Conservation (phyloP, 768 basidiomycete species). For the Ramaria rubella region DNA sequence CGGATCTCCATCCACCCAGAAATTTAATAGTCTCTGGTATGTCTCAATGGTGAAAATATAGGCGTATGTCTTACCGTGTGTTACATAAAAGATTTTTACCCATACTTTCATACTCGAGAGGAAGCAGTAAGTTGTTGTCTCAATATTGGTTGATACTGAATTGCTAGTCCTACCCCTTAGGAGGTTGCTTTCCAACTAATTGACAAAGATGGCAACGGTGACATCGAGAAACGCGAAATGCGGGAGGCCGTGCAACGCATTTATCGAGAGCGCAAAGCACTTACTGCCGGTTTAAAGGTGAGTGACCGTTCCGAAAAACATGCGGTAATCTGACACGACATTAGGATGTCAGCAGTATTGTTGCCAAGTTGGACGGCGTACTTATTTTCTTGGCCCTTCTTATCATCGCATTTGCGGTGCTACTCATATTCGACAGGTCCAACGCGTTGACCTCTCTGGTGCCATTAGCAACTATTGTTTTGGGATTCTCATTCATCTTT, state of each 20-base stretch:
- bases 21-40: constrained; percentile 61
- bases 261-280: constrained; percentile 68
- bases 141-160: background rate
- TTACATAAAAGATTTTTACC: constrained; percentile 56
- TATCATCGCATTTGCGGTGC: constrained; percentile 56
- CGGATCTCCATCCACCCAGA: constrained; percentile 51
- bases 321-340: background rate
- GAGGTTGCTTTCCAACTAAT: constrained; percentile 64
- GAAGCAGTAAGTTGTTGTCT: constrained; percentile 52
- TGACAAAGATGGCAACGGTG: constrained; percentile 79
- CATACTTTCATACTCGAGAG: constrained; percentile 64
- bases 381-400: constrained; percentile 52
- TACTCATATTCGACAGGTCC: constrained; percentile 66
- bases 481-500: constrained; percentile 82
- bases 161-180: constrained; percentile 26
- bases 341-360: constrained; percentile 66
- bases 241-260: constrained; percentile 76
- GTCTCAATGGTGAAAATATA: constrained; percentile 11
- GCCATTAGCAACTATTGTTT: constrained; percentile 70
- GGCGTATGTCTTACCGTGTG: constrained; percentile 1
- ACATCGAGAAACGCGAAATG: constrained; percentile 74
- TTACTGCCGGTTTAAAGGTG: constrained; percentile 66
- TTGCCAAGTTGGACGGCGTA: constrained; percentile 74
- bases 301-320: constrained; percentile 7
- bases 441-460: constrained; percentile 68